Base-by-base conservation (phyloP, 2,329 filamentous ascomycete species). In the Monosporascus sp. region DNA sequence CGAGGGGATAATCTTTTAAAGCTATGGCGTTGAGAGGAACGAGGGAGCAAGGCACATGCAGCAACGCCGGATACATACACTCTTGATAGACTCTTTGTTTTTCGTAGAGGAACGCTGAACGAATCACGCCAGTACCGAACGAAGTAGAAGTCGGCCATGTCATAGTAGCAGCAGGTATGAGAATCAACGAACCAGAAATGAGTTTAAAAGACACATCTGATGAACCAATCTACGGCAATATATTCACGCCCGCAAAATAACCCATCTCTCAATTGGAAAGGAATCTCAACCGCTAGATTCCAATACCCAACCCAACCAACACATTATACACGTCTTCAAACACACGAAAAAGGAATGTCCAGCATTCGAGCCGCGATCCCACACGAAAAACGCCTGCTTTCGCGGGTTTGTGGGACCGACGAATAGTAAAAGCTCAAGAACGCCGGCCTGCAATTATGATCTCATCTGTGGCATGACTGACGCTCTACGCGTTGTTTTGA, bases 391-490 rank as follows among this genome's bases (percentile, higher is more conserved):
- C 9, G 31, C 31, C 31, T 3, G 31, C 31, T 34, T 34, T 14
- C 31, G 31, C 31, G 11, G 31, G 31, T 34, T 34, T 34, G 31
- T 14, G 31, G 31, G 31, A 60, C 61, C 57, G 60, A 58, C 59
- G 47, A 60, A 34, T 34, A 34, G 31, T 34, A 34, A 34, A 34
- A 34, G 53, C 54, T 57, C 50, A 52, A 60, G 58, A 55, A 46
- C 60, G 60, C 64, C 60, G 58, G 60, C 63, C 62, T 68, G 66
- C 66, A 68, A 93, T 93, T 88, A 79, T 80, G 74, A 74, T 87
- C 73, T 56, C 68, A 46, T 89, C 88, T 92, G 81, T 80, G 85
- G 83, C 85, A 64, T 80, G 83, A 87, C 82, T 84, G 88, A 91
- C 88, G 85, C 87, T 84, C 18, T 18, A 41, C 6, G 20, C 17